Evolutionary conservation across 306 rosid species (phyloP).

Genomic region (Lathyrus tuberosus): DNA sequence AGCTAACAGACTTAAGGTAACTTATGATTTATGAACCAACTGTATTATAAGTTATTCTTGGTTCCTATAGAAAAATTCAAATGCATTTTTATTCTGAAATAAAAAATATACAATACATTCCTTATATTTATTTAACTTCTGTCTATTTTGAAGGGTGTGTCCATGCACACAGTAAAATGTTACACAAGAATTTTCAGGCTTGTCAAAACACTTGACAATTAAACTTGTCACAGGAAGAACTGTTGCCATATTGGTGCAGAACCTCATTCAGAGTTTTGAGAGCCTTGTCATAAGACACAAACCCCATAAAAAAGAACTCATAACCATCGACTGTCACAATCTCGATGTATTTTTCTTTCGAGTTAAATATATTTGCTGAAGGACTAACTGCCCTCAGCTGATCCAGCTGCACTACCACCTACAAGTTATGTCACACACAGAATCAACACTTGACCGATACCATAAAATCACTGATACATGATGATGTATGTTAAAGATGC

Average conservation of each 20-base stretch:
- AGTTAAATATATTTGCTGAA: conserved; percentile 53
- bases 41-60: neutral
- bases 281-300: conserved; percentile 71
- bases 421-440: conserved; percentile 11
- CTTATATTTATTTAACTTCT: conserved; percentile 9
- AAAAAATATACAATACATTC: neutral
- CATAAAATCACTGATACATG: neutral
- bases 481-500: no score
- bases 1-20: neutral
- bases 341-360: conserved; percentile 58
- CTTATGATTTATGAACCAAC: neutral
- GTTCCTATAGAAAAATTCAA: neutral
- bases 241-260: conserved; percentile 36
- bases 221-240: conserved; percentile 19
- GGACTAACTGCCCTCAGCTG: conserved; percentile 59
- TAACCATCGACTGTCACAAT: conserved; percentile 60
- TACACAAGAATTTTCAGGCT: neutral
- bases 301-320: conserved; percentile 80
- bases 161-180: neutral
- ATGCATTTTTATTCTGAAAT: neutral
- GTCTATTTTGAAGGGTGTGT: neutral
- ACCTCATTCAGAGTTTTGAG: conserved; percentile 56
- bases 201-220: neutral
- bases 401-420: conserved; percentile 63
- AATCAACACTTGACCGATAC: conserved; percentile 23